Base-by-base conservation (phyloP, 768 basidiomycete species). In the Phaffia australis region DNA sequence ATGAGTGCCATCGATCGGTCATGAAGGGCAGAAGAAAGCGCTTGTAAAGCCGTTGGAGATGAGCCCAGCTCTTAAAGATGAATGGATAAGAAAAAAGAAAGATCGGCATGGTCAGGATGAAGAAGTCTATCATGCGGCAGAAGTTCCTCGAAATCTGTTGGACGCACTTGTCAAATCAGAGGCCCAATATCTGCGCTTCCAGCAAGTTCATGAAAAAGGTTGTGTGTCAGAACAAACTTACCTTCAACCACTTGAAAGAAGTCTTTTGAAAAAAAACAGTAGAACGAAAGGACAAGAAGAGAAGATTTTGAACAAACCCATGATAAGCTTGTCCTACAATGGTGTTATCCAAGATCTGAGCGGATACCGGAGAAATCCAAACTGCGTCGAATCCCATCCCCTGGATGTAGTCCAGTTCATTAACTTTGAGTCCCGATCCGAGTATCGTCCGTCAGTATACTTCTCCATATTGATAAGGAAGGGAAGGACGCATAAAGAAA, bases 291-390 rank as follows among this genome's bases (percentile, higher is more conserved):
- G 15, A 46, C 42, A n/a, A 15, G 5, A 56, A 14, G 15, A 48
- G 56, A 21, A 30, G 55, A 2, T 2, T 56, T 56, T 29, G 23
- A 56, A 65, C 19, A 32, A 25, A 89, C 21, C 88, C 88, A 71
- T 89, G 88, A 76, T 91, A 91, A 19, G 89, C 78, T 71, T 88
- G 86, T 23, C 88, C 87, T 73, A 89, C 73, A 11, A 72, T 73
- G 2, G 68, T 82, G 0, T 87, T 87, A 48, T 86, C 56, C 19
- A n/a, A 25, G 49, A 63, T 61, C 49, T 63, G 76, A 68, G 86
- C 88, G 74, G 89, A 89, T 76, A 90, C 81, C 15, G 88, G 89
- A 68, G 61, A 63, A 35, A 68, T 68, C 66, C 66, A 68, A 19
- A 68, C 47, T 5, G 66, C 60, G 59, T 61, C 66, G 23, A 68